Evolutionary conservation across 2,329 filamentous ascomycete genomes (phyloP).

Genomic region (Phialemonium atrogriseum): DNA sequence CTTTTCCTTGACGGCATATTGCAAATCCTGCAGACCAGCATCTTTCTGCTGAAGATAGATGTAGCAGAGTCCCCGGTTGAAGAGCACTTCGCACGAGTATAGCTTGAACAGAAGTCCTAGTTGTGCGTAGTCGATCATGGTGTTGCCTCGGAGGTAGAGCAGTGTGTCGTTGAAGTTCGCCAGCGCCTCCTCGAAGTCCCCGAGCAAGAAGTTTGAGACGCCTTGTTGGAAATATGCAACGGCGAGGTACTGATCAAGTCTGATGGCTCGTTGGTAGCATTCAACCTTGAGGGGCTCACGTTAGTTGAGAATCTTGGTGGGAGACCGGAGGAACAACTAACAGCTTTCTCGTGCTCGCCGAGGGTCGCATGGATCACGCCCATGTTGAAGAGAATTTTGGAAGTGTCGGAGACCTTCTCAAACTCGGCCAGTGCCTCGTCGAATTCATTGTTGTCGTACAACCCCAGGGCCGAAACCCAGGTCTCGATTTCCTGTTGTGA

Average conservation of each 20-base stretch:
- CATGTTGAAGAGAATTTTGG: slow-evolving; percentile 97
- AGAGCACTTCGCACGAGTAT: slow-evolving; percentile 94
- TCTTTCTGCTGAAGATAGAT: slow-evolving; percentile 93
- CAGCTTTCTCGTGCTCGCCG: slow-evolving; percentile 91
- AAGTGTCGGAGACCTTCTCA: slow-evolving; percentile 83
- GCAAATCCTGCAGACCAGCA: slow-evolving; percentile 81
- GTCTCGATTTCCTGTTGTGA: slow-evolving; percentile 98
- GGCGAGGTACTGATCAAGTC: slow-evolving; percentile 88
- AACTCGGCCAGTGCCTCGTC: slow-evolving; percentile 81
- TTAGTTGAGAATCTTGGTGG: slow-evolving; percentile 9
- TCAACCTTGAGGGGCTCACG: slow-evolving; percentile 59
- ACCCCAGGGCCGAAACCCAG: slow-evolving; percentile 84
- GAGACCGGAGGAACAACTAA: slow-evolving; percentile 37
- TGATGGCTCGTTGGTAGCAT: slow-evolving; percentile 86
- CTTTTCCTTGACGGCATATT: slow-evolving; percentile 90
- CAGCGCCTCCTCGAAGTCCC: slow-evolving; percentile 93
- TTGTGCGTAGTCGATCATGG: slow-evolving; percentile 96
- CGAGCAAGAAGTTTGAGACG: slow-evolving; percentile 93
- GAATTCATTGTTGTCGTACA: slow-evolving; percentile 97
- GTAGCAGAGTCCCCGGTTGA: slow-evolving; percentile 95
- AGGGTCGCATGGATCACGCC: slow-evolving; percentile 96
- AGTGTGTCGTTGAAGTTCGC: slow-evolving; percentile 99
- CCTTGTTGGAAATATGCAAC: slow-evolving; percentile 98
- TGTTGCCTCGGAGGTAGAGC: slow-evolving; percentile 88
- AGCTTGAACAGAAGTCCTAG: slow-evolving; percentile 91